Evolutionary conservation across 768 basidiomycete species (phyloP).

Genomic region (Pleurotus tuoliensis): DNA sequence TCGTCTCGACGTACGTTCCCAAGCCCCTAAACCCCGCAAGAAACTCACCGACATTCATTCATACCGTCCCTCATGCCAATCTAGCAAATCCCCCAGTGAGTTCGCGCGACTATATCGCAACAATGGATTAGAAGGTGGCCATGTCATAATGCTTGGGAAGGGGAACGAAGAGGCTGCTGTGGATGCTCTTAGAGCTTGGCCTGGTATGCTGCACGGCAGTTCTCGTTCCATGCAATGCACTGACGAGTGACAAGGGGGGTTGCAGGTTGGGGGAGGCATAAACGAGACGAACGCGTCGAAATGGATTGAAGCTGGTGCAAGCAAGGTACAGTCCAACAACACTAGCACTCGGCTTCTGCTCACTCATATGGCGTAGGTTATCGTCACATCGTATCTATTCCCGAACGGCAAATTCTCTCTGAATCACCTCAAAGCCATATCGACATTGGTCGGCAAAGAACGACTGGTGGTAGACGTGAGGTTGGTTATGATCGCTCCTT

Average conservation of each 20-base stretch:
- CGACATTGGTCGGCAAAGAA: constrained; percentile 72
- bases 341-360: background rate
- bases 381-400: constrained; percentile 97
- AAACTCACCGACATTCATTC: constrained; percentile 6
- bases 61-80: constrained; percentile 7
- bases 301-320: constrained; percentile 88
- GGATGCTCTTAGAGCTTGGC: constrained; percentile 83
- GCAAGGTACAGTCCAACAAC: constrained; percentile 51
- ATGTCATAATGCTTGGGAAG: constrained; percentile 93
- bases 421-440: constrained; percentile 62
- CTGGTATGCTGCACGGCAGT: constrained; percentile 39
- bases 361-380: constrained; percentile 53
- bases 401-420: constrained; percentile 77
- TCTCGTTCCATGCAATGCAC: background rate
- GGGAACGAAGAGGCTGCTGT: constrained; percentile 87
- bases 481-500: constrained; percentile 33
- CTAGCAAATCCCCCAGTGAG: constrained; percentile 71
- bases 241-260: constrained; percentile 42
- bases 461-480: constrained; percentile 91
- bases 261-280: constrained; percentile 96
- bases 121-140: constrained; percentile 75
- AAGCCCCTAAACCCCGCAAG: background rate
- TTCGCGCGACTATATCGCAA: constrained; percentile 77
- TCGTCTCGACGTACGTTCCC: constrained; percentile 72
- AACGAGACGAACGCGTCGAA: constrained; percentile 70